These are phyloP conservation scores for Berkeleyomyces rouxiae DNA, from an alignment of 2,329 filamentous ascomycete genomes.

Conservation along the genomic window DNA sequence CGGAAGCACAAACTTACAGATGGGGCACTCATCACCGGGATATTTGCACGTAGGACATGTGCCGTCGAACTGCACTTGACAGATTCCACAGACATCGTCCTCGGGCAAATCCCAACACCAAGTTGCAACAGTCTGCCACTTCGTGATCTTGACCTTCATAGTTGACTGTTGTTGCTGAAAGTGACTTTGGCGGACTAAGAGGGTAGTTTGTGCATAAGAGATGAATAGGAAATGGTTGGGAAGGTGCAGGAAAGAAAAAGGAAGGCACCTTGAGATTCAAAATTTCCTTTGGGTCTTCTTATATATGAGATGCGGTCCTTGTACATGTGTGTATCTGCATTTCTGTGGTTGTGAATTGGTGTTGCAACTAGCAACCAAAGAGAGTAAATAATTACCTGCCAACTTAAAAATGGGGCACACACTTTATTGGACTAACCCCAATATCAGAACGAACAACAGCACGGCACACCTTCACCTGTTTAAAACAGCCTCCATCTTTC, in stretches of 20 bases:
- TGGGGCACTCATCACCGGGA: constrained; percentile 84
- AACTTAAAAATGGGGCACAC: neutral
- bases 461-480: neutral
- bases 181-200: too few relatives aligned
- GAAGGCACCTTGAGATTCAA: too few relatives aligned
- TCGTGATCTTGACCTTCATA: constrained; percentile 92
- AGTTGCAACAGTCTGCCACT: constrained; percentile 86
- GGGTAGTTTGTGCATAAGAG: too few relatives aligned
- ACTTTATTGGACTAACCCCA: neutral
- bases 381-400: neutral
- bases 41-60: constrained; percentile 98
- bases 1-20: constrained; percentile 45
- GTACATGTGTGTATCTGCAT: neutral
- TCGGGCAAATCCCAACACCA: constrained; percentile 98
- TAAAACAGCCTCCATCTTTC: neutral
- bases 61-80: constrained; percentile 92
- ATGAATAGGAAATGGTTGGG: too few relatives aligned
- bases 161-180: neutral
- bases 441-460: neutral
- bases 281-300: neutral
- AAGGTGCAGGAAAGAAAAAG: too few relatives aligned
- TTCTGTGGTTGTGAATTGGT: neutral
- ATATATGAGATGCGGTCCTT: neutral
- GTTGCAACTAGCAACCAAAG: neutral
- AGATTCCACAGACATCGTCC: constrained; percentile 96